phyloP scores from a whole-genome alignment of 140 eudicot species.

The Oenanthe javanica region DNA sequence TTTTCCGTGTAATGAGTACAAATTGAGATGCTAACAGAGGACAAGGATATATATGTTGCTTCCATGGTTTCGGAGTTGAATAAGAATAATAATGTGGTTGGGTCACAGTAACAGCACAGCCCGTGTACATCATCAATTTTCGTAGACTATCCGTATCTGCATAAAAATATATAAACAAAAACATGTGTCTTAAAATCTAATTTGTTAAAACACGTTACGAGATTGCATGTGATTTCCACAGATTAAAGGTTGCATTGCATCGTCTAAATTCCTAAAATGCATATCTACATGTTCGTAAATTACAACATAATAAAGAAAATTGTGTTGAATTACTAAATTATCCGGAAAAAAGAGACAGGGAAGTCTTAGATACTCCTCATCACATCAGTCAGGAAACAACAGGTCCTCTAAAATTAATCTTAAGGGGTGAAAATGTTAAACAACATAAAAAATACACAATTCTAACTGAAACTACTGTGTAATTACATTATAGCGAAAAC shows the following conservation, averaged over 20 bases:
- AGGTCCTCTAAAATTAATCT: no score
- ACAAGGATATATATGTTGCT: not conserved
- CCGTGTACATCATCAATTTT: constrained; percentile 18
- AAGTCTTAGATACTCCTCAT: no score
- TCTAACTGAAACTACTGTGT: no score
- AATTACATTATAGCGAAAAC: no score
- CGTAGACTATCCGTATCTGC: not conserved
- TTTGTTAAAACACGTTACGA: no score
- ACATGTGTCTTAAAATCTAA: not conserved
- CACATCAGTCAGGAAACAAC: no score
- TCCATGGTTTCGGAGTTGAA: not conserved
- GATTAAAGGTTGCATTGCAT: not conserved
- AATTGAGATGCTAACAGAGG: constrained; percentile 20
- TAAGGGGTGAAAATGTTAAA: no score
- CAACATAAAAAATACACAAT: no score
- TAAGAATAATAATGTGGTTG: no score
- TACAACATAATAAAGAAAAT: not conserved
- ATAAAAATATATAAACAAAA: not conserved
- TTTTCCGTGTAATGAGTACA: constrained; percentile 12
- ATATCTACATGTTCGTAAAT: not conserved
- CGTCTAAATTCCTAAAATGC: not conserved
- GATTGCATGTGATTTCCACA: not conserved
- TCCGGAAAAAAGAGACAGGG: no score
- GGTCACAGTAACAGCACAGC: not conserved
- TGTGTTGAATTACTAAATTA: no score